Base-by-base conservation (phyloP, 495 filamentous ascomycete genomes). In the Penicillium canescens region DNA sequence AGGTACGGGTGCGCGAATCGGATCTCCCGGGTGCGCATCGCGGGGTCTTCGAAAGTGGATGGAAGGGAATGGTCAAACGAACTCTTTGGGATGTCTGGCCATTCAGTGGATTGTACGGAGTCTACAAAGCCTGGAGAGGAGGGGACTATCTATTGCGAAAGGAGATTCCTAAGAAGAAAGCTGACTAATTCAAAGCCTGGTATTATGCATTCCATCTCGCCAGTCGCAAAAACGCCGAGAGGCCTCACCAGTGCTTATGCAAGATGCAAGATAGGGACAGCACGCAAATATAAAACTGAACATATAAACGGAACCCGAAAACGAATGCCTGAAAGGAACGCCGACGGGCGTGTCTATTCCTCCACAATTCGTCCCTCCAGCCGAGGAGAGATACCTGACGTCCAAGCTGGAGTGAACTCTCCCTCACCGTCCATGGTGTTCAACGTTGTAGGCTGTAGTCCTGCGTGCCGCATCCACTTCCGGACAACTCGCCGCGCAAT, bases 401-500 rank as follows among this genome's bases (percentile, higher is more conserved):
- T 93, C 91, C 91, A 96, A 41, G 83, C 73, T 9, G 87, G 86
- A 23, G 80, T 78, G 53, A 85, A 78, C 7, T 72, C 77, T 10
- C 71, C 75, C 14, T 82, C 76, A 49, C 77, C 76, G 57, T 52
- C 79, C 70, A 53, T 71, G 59, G 57, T 76, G 62, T 65, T 54
- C 14, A 70, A 42, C 1, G 23, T 40, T 3, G 51, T 52, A 39
- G 75, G 69, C 18, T 81, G 60, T 20, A 94, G 72, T 0, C 85
- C 82, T 0, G 87, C 84, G 35, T 86, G 57, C 8, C 84, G 77
- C 68, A 86, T 88, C 92, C 92, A 96, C 64, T 89, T 90, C 14
- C 70, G 70, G 44, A 84, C 82, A 4, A 84, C 82, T 33, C 79
- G 78, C 8, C 87, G 78, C 58, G 82, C 83, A 7, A 89, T 64